A percentile compares a stretch with the other conserved stretches of the same genome.
Conservation (phyloP, 306 rosid species). For the Quillaja saponaria region DNA sequence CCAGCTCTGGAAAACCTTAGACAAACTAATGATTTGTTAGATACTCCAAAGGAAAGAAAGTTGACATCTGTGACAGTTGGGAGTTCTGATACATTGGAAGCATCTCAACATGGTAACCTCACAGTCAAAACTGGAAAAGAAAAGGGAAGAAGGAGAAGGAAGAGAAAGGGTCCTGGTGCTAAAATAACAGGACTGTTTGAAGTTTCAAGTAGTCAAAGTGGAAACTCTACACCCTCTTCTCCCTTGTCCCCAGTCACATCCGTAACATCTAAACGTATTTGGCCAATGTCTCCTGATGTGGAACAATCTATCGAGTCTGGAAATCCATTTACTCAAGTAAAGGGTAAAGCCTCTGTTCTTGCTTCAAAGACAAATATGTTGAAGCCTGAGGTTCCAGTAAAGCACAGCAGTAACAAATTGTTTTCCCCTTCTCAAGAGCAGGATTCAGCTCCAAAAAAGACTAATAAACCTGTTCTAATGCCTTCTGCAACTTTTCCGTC, state of each 20-base stretch:
- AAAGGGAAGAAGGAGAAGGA: constrained; percentile 69
- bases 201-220: constrained; percentile 96
- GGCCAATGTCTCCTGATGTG: constrained; percentile 52
- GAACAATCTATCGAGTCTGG: constrained; percentile 51
- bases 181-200: constrained; percentile 59
- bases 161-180: constrained; percentile 59
- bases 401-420: constrained; percentile 16
- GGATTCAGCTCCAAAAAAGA: constrained; percentile 41
- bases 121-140: constrained; percentile 70
- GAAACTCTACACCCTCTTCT: constrained; percentile 94
- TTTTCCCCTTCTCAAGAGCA: constrained; percentile 38
- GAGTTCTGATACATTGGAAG: constrained; percentile 42
- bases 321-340: constrained; percentile 36
- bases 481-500: constrained; percentile 55
- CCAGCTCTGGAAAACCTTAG: constrained; percentile 32
- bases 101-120: constrained; percentile 49
- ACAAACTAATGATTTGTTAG: constrained; percentile 30
- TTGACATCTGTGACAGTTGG: constrained; percentile 33
- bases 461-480: constrained; percentile 43
- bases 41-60: constrained; percentile 41
- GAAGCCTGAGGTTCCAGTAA: constrained; percentile 32
- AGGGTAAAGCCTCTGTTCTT: constrained; percentile 31
- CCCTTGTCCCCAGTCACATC: constrained; percentile 68
- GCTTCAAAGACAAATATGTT: constrained; percentile 35
- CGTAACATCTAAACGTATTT: constrained; percentile 45